Evolutionary conservation across 2,329 filamentous ascomycete genomes (phyloP).

Genomic region (Cordyceps cicadae): DNA sequence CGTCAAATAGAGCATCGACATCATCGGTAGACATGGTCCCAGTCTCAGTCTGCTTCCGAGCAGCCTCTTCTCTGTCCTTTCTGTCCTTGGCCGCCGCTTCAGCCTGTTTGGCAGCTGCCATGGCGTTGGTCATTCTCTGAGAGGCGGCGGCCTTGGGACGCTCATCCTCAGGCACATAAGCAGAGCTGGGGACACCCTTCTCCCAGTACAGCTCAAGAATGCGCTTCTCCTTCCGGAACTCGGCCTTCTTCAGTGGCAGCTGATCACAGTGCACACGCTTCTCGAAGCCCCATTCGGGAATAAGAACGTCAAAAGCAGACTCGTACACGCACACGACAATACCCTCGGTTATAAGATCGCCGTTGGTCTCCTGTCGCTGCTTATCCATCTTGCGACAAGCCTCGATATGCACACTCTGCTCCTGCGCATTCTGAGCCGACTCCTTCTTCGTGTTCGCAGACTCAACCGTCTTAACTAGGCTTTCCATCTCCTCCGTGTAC

Average conservation of each 20-base stretch:
- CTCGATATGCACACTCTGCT: conserved; percentile 98
- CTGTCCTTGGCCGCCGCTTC: conserved; percentile 73
- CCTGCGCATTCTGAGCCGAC: conserved; percentile 91
- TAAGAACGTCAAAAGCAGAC: conserved; percentile 95
- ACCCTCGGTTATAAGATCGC: conserved; percentile 89
- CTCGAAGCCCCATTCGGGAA: conserved; percentile 97
- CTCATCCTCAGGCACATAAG: conserved; percentile 94
- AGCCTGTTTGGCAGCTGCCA: conserved; percentile 68
- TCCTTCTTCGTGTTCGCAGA: conserved; percentile 99
- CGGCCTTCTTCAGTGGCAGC: conserved; percentile 96
- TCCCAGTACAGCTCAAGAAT: conserved; percentile 98
- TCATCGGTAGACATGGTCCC: conserved; percentile 89
- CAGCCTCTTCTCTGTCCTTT: conserved; percentile 82
- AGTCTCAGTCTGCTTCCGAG: conserved; percentile 89
- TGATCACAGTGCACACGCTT: conserved; percentile 99
- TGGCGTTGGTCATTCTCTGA: conserved; percentile 64
- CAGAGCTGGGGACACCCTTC: conserved; percentile 94
- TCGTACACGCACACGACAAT: conserved; percentile 97
- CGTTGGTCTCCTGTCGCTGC: conserved; percentile 74
- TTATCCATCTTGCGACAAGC: conserved; percentile 94
- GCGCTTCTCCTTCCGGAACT: conserved; percentile 93
- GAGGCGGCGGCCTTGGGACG: conserved; percentile 74
- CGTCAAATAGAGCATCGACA: conserved; percentile 90
- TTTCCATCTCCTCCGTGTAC: conserved; percentile 83
- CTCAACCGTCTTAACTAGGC: conserved; percentile 83